These are phyloP conservation scores for Tuctoria greenei DNA, from an alignment of 176 grass and related monocot genomes.

Conservation along the genomic window DNA sequence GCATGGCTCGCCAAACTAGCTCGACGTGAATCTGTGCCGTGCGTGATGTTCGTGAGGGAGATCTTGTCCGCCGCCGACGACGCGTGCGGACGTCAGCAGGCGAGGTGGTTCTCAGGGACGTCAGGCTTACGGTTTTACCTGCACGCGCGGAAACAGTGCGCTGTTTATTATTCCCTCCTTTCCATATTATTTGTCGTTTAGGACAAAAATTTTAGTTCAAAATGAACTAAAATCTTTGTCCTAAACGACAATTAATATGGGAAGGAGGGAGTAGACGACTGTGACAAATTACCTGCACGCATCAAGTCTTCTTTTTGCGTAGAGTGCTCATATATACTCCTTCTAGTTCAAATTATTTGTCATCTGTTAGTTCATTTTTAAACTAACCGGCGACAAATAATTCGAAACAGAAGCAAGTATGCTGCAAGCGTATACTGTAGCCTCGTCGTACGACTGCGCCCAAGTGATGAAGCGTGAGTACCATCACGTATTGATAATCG, in stretches of 20 bases:
- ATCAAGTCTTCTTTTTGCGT: background rate
- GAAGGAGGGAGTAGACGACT: too few species aligned
- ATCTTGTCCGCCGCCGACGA: background rate
- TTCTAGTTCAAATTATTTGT: too few species aligned
- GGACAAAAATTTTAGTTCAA: too few species aligned
- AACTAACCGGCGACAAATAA: too few species aligned
- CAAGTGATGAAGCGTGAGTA: background rate
- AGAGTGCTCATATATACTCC: too few species aligned
- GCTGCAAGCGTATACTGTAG: background rate
- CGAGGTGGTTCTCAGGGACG: background rate
- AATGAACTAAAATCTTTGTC: too few species aligned
- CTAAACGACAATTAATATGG: too few species aligned
- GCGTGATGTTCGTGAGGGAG: too few species aligned
- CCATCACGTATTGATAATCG: background rate
- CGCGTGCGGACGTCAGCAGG: background rate
- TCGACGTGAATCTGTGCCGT: background rate
- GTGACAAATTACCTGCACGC: background rate
- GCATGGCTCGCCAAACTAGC: background rate
- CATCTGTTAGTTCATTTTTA: too few species aligned
- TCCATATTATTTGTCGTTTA: too few species aligned
- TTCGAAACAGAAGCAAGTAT: too few species aligned
- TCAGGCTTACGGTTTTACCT: background rate
- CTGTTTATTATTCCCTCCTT: too few species aligned
- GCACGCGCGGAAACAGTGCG: background rate
- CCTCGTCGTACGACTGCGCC: background rate